Conservation (phyloP, 2,329 filamentous ascomycete species). For the Rasamsonia emersonii region DNA sequence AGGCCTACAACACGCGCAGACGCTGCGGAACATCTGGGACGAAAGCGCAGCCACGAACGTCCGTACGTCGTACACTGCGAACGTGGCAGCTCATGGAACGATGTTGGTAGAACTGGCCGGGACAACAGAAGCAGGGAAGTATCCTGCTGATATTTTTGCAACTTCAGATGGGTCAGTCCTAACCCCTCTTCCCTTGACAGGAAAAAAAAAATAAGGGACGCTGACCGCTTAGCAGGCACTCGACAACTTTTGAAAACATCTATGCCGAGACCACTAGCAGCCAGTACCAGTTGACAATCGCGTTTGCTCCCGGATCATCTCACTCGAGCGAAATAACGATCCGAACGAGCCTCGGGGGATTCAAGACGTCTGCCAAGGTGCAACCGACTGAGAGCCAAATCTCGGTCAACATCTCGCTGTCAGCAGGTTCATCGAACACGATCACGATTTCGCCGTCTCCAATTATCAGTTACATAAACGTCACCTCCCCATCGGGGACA, state of each 20-base stretch:
- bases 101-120: slow-evolving; percentile 22
- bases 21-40: slow-evolving; percentile 23
- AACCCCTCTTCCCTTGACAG: neutral
- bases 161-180: slow-evolving; percentile 10
- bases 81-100: slow-evolving; percentile 20
- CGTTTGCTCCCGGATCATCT: too few relatives aligned
- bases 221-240: too few relatives aligned
- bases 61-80: slow-evolving; percentile 18
- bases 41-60: slow-evolving; percentile 11
- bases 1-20: slow-evolving; percentile 32
- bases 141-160: slow-evolving; percentile 13
- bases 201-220: too few relatives aligned
- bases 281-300: too few relatives aligned
- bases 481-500: slow-evolving; percentile 15
- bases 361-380: slow-evolving; percentile 7
- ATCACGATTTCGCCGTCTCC: slow-evolving; percentile 14
- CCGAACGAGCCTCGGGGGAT: neutral
- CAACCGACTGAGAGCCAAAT: slow-evolving; percentile 5
- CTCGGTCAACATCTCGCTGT: slow-evolving; percentile 12
- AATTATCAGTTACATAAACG: slow-evolving; percentile 13
- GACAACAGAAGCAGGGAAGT: slow-evolving; percentile 15
- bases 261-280: too few relatives aligned
- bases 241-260: too few relatives aligned
- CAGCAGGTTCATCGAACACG: slow-evolving; percentile 17
- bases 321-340: slow-evolving; percentile 4